Evolutionary conservation across 441 rosid genomes (phyloP), one percentile per base, ranked within the genome.

Genomic region (Monsonia emarginata): DNA sequence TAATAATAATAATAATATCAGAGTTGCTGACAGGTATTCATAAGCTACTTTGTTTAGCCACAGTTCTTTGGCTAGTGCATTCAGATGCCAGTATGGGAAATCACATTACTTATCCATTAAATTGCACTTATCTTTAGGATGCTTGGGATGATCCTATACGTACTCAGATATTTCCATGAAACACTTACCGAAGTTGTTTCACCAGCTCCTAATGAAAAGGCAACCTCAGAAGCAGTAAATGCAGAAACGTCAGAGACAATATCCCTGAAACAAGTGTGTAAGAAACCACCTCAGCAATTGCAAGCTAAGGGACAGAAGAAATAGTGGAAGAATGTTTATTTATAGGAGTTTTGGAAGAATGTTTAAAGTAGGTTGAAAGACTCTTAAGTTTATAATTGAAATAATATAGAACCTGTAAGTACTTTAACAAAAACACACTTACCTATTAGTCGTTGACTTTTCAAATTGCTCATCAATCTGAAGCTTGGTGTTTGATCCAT

Each of bases 201-300:
- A 75, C 83, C 80, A 59, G 95, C 92, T 71, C 76, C 87, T 59
- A 91, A 73, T 7, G 79, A 73, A 72, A 87, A 66, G 72, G 88
- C 85, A 58, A 79, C 84, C 78, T 91, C 91, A 42, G 97, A 87
- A 73, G 83, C 82, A 74, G 78, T 79, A 82, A 86, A 85, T 58
- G 82, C 70, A 71, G 88, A 79, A 59, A 56, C 40, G 31, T 75
- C 80, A 30, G 83, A 76, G 71, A 71, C 73, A 63, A 74, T 64
- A 70, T 73, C 85, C 83, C 98, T 88, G 86, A 65, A 74, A 63
- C 52, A 46, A 68, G 65, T 64, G 65, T 50, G 62, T 40, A 73
- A 70, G 64, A 40, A 62, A 54, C 21, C 13, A 54, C 42, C 58
- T 75, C 57, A 69, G 60, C 68, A 72, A 70, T 42, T 40, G 8